A percentile compares a stretch with the other conserved stretches of the same genome.
These are phyloP conservation scores for Volvox africanus DNA, from an alignment of 139 green algal species.

Conservation along the genomic window DNA sequence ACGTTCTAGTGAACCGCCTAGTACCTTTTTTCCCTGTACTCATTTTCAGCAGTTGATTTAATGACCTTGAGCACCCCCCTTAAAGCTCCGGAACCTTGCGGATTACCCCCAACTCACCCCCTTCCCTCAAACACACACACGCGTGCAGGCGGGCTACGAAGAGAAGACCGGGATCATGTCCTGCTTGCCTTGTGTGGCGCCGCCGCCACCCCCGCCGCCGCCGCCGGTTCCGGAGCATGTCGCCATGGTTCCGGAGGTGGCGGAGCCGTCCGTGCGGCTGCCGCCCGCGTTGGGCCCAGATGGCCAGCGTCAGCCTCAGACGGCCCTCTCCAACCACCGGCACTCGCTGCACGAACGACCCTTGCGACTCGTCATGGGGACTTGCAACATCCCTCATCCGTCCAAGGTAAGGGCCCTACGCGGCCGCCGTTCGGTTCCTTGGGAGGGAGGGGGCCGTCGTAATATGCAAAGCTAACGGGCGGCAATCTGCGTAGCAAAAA, in stretches of 20 bases:
- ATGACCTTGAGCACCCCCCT: no score
- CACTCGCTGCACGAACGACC: not conserved
- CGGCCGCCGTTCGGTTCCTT: not conserved
- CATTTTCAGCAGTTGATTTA: no score
- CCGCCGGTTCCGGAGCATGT: slow-evolving; percentile 25
- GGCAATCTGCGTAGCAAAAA: no score
- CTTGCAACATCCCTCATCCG: slow-evolving; percentile 35
- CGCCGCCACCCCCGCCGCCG: slow-evolving; percentile 26
- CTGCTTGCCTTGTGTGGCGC: not conserved
- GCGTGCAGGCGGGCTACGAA: not conserved
- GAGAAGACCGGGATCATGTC: not conserved
- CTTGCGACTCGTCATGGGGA: slow-evolving; percentile 19
- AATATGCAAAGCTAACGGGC: no score
- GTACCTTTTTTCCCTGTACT: no score
- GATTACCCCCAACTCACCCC: no score
- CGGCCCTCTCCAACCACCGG: no score
- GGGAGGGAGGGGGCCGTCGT: not conserved
- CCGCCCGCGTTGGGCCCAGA: not conserved
- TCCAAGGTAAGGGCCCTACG: not conserved
- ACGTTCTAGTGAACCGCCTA: no score
- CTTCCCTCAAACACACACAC: not conserved
- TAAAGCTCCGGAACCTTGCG: no score
- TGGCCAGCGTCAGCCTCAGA: not conserved
- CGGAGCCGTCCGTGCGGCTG: slow-evolving; percentile 11
- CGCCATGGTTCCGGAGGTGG: slow-evolving; percentile 4